These are phyloP conservation scores for Apophysomyces variabilis DNA, from an alignment of 371 early-diverging fungal genomes.

Conservation along the genomic window DNA sequence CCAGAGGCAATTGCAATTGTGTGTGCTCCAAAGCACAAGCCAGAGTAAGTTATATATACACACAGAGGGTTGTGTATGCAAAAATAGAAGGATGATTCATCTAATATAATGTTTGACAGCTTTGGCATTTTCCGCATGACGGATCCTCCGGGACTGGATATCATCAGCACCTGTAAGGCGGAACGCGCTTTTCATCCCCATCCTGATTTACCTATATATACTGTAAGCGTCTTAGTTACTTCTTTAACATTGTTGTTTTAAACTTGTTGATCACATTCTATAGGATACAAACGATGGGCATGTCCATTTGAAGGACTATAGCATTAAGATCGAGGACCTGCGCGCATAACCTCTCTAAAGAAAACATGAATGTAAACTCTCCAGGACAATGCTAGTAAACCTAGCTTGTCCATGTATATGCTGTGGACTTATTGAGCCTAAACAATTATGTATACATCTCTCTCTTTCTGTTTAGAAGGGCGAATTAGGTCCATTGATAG, in stretches of 20 bases:
- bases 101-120: constrained; percentile 28
- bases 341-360: constrained; percentile 30
- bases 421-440: too few relatives aligned
- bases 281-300: constrained; percentile 58
- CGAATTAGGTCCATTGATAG: too few relatives aligned
- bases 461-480: too few relatives aligned
- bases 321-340: constrained; percentile 60
- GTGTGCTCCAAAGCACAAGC: constrained; percentile 77
- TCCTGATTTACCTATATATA: constrained; percentile 66
- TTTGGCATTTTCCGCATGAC: constrained; percentile 89
- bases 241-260: not conserved
- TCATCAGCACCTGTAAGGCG: constrained; percentile 75
- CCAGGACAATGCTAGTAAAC: not conserved
- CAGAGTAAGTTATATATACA: constrained; percentile 51
- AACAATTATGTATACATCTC: too few relatives aligned
- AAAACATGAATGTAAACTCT: not conserved
- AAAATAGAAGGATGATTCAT: too few relatives aligned
- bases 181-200: constrained; percentile 88
- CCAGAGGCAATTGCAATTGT: constrained; percentile 96
- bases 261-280: too few relatives aligned
- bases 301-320: constrained; percentile 46
- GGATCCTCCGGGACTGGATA: constrained; percentile 85
- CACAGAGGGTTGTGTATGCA: not conserved
- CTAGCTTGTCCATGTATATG: not conserved
- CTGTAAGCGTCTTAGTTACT: constrained; percentile 41